phyloP scores from a whole-genome alignment of 805 yeast species.

The Metschnikowia cerradonensis region DNA sequence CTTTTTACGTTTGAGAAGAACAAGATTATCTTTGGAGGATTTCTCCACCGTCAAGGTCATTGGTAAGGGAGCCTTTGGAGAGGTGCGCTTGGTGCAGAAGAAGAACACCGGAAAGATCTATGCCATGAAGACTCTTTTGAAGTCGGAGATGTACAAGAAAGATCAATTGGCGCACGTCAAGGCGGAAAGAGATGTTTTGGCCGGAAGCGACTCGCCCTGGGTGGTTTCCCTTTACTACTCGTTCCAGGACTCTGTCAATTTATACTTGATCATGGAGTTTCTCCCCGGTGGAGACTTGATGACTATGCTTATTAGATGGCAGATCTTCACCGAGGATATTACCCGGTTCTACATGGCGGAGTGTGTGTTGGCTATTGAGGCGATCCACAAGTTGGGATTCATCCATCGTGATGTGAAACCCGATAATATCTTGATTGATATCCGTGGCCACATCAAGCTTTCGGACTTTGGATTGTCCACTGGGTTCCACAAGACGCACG shows the following conservation, averaged over 20 bases:
- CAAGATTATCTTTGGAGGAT: constrained; percentile 77
- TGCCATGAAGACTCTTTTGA: constrained; percentile 90
- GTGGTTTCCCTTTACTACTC: constrained; percentile 79
- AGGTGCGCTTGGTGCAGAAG: constrained; percentile 91
- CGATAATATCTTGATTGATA: constrained; percentile 87
- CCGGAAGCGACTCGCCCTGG: constrained; percentile 87
- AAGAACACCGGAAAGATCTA: constrained; percentile 85
- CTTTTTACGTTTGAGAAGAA: constrained; percentile 77
- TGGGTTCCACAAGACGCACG: constrained; percentile 92
- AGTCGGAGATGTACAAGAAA: constrained; percentile 89
- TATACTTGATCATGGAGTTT: constrained; percentile 72
- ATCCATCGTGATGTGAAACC: constrained; percentile 98
- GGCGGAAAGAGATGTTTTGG: constrained; percentile 93
- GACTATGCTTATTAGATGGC: constrained; percentile 96
- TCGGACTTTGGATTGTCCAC: constrained; percentile 80
- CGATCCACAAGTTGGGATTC: constrained; percentile 86
- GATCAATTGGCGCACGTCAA: constrained; percentile 94
- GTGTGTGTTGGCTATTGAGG: constrained; percentile 92
- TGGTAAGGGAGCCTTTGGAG: constrained; percentile 98
- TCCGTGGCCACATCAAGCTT: constrained; percentile 63
- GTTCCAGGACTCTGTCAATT: constrained; percentile 72
- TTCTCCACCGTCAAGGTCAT: constrained; percentile 82
- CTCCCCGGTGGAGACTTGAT: constrained; percentile 82
- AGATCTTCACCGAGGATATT: constrained; percentile 88
- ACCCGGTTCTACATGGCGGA: constrained; percentile 94